Conservation (phyloP, 208 protist species). For the Tetramitus jugosus region DNA sequence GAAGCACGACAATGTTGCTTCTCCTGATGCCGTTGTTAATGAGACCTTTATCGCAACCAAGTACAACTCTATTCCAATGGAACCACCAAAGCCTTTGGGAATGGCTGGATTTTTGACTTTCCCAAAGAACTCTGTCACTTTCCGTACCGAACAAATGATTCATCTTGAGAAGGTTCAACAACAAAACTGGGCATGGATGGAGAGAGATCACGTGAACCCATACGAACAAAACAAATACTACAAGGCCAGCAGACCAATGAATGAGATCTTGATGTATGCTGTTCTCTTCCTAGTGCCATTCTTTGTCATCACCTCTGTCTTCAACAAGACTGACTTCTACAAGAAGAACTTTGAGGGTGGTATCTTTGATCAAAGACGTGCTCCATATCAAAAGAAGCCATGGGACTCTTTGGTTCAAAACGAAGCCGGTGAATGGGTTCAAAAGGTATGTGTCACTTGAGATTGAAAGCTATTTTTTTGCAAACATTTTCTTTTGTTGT, state of each 20-base stretch:
- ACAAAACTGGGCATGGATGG: neutral
- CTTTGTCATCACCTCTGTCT: neutral
- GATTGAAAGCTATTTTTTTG: no score
- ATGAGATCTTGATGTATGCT: neutral
- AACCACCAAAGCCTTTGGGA: neutral
- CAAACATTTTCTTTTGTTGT: no score
- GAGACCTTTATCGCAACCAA: neutral
- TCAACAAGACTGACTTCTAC: neutral
- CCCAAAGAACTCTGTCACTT: neutral
- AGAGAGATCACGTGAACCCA: neutral
- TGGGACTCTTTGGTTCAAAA: no score
- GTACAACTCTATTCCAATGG: neutral
- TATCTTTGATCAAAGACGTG: neutral
- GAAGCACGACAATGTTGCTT: neutral
- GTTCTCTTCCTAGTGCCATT: neutral
- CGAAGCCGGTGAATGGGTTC: no score
- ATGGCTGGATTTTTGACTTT: neutral
- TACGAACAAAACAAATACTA: neutral
- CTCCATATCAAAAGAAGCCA: slow-evolving; percentile 1
- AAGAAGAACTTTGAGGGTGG: neutral
- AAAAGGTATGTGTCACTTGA: no score
- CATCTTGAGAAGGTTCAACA: neutral
- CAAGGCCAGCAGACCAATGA: neutral
- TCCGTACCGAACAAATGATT: neutral
- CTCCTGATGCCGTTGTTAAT: neutral